Percentiles rank a stretch among this genome's conserved stretches.
Conservation (phyloP, 192 early-diverging fungal genomes). For the Backusella tuberculispora region DNA sequence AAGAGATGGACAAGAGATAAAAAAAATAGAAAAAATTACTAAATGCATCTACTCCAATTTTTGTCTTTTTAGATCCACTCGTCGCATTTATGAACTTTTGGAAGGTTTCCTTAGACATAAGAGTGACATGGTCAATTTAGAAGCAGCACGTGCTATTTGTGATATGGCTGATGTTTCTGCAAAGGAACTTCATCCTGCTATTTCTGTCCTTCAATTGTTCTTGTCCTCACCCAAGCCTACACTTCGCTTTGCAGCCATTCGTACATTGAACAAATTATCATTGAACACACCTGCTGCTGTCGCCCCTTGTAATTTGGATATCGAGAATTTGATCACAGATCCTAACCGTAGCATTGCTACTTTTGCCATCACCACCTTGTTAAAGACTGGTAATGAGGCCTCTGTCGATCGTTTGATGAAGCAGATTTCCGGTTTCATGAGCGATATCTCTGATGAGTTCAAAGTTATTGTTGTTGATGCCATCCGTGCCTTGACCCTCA, state of each 20-base stretch:
- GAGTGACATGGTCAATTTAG: conserved; percentile 97
- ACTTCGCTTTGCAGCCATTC: conserved; percentile 95
- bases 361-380: conserved; percentile 97
- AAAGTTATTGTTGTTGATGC: conserved; percentile 98
- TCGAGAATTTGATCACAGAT: conserved; percentile 97
- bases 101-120: conserved; percentile 92
- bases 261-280: conserved; percentile 94
- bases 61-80: conserved; percentile 44
- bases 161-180: conserved; percentile 79
- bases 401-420: conserved; percentile 98
- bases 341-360: conserved; percentile 96
- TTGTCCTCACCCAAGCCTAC: conserved; percentile 91
- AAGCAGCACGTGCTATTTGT: conserved; percentile 96
- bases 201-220: conserved; percentile 91
- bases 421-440: conserved; percentile 98
- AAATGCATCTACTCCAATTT: not conserved
- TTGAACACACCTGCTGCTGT: conserved; percentile 88
- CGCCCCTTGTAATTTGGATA: conserved; percentile 95
- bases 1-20: no score
- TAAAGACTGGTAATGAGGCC: conserved; percentile 99
- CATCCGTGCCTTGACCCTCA: conserved; percentile 92
- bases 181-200: conserved; percentile 89
- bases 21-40: not conserved
- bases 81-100: conserved; percentile 79
- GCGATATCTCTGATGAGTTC: conserved; percentile 99